A percentile compares a stretch with the other conserved stretches of the same genome.
These are phyloP conservation scores for Chamaecrista fasciculata DNA, from an alignment of 306 rosid genomes.

Conservation along the genomic window DNA sequence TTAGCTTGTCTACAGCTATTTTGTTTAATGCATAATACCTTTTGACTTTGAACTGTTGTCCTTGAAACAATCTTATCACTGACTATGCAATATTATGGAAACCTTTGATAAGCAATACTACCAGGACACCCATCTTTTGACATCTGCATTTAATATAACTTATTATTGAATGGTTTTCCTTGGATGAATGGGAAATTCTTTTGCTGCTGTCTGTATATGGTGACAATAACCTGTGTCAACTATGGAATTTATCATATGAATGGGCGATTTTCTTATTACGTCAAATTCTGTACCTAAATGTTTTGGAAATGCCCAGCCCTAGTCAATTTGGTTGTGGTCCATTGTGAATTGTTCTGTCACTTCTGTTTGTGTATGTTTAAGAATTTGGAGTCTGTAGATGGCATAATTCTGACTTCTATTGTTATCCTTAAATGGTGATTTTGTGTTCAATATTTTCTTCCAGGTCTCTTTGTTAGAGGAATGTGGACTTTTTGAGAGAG, in stretches of 20 bases:
- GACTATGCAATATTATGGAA: not conserved
- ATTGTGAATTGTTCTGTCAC: constrained; percentile 8
- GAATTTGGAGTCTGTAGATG: constrained; percentile 9
- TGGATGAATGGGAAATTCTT: too few relatives aligned
- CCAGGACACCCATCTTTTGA: too few relatives aligned
- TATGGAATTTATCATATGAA: not conserved
- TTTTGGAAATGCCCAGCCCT: not conserved
- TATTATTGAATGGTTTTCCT: too few relatives aligned
- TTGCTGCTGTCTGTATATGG: not conserved
- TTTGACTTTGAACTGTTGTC: not conserved
- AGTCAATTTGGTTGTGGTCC: constrained; percentile 17
- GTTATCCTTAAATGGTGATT: constrained; percentile 12
- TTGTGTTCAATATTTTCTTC: constrained; percentile 31
- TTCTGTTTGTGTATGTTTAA: not conserved
- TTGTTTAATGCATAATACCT: constrained; percentile 10
- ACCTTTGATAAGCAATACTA: not conserved
- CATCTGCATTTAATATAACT: not conserved
- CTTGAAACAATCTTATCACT: not conserved
- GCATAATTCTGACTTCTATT: not conserved
- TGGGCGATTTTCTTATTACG: constrained; percentile 3
- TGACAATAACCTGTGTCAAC: constrained; percentile 4
- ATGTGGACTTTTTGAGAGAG: constrained; percentile 66
- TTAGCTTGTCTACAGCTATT: constrained; percentile 14
- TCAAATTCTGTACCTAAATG: not conserved
- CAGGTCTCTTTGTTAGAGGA: constrained; percentile 90